These are phyloP conservation scores for Mortierella sp. DNA, from an alignment of 371 early-diverging fungal genomes.

Conservation along the genomic window DNA sequence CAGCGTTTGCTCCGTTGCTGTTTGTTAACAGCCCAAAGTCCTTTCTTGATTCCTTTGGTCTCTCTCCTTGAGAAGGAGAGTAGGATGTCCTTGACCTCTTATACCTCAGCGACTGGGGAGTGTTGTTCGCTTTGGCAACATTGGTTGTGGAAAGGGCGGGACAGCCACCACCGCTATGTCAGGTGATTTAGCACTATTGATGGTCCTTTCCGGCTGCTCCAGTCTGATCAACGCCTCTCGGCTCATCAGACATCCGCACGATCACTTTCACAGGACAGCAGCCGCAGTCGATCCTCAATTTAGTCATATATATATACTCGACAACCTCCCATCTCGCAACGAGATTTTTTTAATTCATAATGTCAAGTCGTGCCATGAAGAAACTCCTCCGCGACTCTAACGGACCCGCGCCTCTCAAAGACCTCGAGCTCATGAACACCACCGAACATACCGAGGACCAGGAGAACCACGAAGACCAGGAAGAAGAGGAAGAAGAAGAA, in stretches of 20 bases:
- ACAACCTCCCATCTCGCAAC: not conserved
- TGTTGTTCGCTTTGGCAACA: no score
- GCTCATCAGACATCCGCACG: not conserved
- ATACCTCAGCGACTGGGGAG: no score
- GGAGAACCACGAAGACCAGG: slow-evolving; percentile 34
- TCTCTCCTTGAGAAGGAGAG: no score
- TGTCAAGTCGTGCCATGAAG: slow-evolving; percentile 55
- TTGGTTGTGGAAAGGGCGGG: no score
- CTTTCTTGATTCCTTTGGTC: no score
- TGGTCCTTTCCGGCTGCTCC: slow-evolving; percentile 6
- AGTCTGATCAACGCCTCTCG: slow-evolving; percentile 12
- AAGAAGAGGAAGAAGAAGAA: slow-evolving; percentile 55
- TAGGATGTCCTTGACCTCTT: no score
- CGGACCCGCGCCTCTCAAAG: slow-evolving; percentile 35
- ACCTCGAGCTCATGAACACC: slow-evolving; percentile 10
- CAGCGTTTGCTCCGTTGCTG: no score
- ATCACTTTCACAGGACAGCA: not conserved
- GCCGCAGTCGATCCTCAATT: slow-evolving; percentile 1
- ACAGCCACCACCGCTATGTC: no score
- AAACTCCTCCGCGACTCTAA: slow-evolving; percentile 45
- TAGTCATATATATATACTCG: slow-evolving; percentile 3
- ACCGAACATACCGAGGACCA: slow-evolving; percentile 29
- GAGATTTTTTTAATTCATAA: slow-evolving; percentile 11
- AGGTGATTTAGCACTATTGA: no score
- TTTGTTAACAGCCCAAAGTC: no score